These are phyloP conservation scores for Phytophthora pseudosyringae DNA, from an alignment of 352 stramenopile species.

Conservation along the genomic window DNA sequence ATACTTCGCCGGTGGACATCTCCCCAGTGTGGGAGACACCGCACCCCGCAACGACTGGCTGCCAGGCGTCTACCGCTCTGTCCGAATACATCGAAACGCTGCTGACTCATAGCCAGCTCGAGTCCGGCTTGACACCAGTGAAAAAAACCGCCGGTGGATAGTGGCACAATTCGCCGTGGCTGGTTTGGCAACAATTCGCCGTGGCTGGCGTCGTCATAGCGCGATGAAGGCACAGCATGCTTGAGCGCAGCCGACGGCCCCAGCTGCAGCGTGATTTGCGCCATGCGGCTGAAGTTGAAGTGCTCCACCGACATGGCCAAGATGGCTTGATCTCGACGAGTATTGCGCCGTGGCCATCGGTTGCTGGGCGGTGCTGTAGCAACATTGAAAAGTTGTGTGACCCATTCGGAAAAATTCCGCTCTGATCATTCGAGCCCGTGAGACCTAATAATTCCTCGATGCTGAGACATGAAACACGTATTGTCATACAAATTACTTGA, in stretches of 20 bases:
- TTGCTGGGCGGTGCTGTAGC: slow-evolving; percentile 15
- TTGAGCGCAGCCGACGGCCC: too few relatives aligned
- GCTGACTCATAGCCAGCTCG: slow-evolving; percentile 1
- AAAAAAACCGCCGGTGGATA: slow-evolving; percentile 4
- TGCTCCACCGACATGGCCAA: slow-evolving; percentile 4
- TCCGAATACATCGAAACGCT: slow-evolving; percentile 3
- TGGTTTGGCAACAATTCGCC: too few relatives aligned
- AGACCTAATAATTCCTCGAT: slow-evolving; percentile 9
- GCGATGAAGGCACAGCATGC: too few relatives aligned
- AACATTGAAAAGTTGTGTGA: slow-evolving; percentile 12
- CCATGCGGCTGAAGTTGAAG: slow-evolving; percentile 8
- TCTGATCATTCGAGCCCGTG: slow-evolving; percentile 4
- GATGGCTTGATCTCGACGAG: background rate
- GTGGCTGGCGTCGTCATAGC: too few relatives aligned
- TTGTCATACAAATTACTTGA: background rate
- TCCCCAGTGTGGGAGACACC: background rate
- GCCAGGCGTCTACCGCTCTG: background rate
- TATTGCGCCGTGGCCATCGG: slow-evolving; percentile 1
- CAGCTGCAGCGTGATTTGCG: slow-evolving; percentile 5
- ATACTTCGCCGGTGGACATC: background rate
- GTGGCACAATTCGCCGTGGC: background rate
- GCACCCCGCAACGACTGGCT: background rate
- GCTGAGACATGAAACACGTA: slow-evolving; percentile 11
- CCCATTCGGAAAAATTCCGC: slow-evolving; percentile 6
- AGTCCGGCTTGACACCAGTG: background rate